Base-by-base conservation (phyloP, 1,284 basidiomycete species). In the Chondrostereum purpureum region DNA sequence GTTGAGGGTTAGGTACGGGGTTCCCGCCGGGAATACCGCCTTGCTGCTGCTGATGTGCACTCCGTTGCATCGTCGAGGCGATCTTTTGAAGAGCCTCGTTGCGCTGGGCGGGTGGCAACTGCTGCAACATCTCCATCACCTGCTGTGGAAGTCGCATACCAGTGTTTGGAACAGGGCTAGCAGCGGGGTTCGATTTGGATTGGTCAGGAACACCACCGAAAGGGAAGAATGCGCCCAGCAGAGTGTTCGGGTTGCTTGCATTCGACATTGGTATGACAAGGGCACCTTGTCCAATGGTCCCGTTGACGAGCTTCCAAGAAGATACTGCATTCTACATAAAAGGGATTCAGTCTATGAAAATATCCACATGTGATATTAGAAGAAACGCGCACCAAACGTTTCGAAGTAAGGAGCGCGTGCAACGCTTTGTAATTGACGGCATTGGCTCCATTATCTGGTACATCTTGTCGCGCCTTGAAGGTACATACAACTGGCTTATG, bases 201-300 rank as follows among this genome's bases (percentile, higher is more conserved):
- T 68, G 51, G 45, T 81, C 78, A 1, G 83, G 78, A 19, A 86
- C 63, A 2, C 79, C 79, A 0, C 66, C 71, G 1, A 68, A 38
- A 0, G 75, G 73, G 56, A 84, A 86, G 44, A 74, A 70, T 0
- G 73, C 74, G 6, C 72, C 80, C 2, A 60, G 63, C 12, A 83
- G 60, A 16, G 55, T 50, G 6, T 50, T 54, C 16, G 54, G 54
- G 6, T 61, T 51, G 13, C 13, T n/a, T 12, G 18, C 18, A n/a
- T 19, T 12, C 10, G 22, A 34, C 14, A 68, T 44, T 2, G 75
- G 62, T 52, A 83, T 77, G 21, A 86, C 61, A 4, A 85, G 59
- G 1, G 78, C 62, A 37, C 75, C 78, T 39, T 68, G 68, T 22
- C 67, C 66, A 22, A 65, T 62, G 3, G 50, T 54, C 1, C 72